Conservation (phyloP, 2,329 filamentous ascomycete species). For the Aschersonia sp. region DNA sequence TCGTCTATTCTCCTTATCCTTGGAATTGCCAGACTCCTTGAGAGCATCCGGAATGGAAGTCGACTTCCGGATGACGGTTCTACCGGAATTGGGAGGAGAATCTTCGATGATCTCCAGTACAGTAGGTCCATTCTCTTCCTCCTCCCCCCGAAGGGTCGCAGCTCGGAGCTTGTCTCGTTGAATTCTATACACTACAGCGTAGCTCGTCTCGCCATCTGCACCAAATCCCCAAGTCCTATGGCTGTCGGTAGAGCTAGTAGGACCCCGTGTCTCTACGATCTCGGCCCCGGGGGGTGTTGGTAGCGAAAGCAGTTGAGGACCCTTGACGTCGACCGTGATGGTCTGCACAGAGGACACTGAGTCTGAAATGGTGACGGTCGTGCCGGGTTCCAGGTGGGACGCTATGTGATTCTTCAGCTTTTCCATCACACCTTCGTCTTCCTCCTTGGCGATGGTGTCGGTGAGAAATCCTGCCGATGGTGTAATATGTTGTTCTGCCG, state of each 20-base stretch:
- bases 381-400: conserved; percentile 37
- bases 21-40: background rate
- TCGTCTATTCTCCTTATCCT: background rate
- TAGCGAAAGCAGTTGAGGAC: conserved; percentile 33
- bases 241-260: conserved; percentile 5
- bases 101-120: conserved; percentile 15
- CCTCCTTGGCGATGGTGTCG: conserved; percentile 7
- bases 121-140: conserved; percentile 12
- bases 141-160: conserved; percentile 22
- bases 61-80: background rate
- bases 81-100: conserved; percentile 1
- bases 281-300: conserved; percentile 44
- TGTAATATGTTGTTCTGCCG: conserved; percentile 4
- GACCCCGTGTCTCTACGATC: conserved; percentile 33
- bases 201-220: conserved; percentile 19
- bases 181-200: conserved; percentile 45
- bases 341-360: conserved; percentile 45
- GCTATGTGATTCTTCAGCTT: conserved; percentile 39
- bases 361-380: conserved; percentile 45
- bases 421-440: conserved; percentile 26
- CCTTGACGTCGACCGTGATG: conserved; percentile 49
- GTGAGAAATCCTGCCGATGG: background rate
- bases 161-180: conserved; percentile 34
- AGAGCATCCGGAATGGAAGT: background rate
- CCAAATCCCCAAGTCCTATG: conserved; percentile 5